These are phyloP conservation scores for Drechslera avenae DNA, from an alignment of 2,329 filamentous ascomycete genomes.

Conservation along the genomic window DNA sequence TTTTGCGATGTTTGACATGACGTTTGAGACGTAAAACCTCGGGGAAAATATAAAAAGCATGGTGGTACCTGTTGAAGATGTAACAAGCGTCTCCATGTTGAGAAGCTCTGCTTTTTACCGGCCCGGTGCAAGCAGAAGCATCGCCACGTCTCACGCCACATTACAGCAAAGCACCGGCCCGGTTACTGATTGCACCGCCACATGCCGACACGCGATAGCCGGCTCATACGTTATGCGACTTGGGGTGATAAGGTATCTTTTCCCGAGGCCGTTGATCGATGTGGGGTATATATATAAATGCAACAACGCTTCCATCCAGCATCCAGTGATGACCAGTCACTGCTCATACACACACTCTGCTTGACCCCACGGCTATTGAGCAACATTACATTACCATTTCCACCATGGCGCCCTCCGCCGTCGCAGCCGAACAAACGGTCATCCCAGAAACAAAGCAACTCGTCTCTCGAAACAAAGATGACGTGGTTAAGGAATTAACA, in stretches of 20 bases:
- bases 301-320: neutral
- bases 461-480: slow-evolving; percentile 25
- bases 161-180: neutral
- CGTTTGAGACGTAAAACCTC: too few relatives aligned
- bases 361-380: neutral
- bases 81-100: too few relatives aligned
- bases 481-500: slow-evolving; percentile 35
- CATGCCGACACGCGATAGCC: neutral
- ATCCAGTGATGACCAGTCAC: neutral
- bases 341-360: neutral
- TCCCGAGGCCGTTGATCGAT: neutral
- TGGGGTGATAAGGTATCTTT: too few relatives aligned
- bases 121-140: too few relatives aligned
- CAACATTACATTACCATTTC: neutral
- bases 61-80: too few relatives aligned
- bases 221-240: neutral
- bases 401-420: slow-evolving; percentile 43
- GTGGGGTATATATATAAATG: neutral
- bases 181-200: neutral
- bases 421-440: slow-evolving; percentile 16
- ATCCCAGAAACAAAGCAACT: slow-evolving; percentile 23
- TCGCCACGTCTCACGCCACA: too few relatives aligned
- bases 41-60: too few relatives aligned
- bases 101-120: slow-evolving; percentile 3
- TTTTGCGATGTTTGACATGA: too few relatives aligned